A percentile compares a stretch with the other conserved stretches of the same genome.
Evolutionary conservation across 2,329 filamentous ascomycete species (phyloP).

Genomic region (Pezicula carpinea): DNA sequence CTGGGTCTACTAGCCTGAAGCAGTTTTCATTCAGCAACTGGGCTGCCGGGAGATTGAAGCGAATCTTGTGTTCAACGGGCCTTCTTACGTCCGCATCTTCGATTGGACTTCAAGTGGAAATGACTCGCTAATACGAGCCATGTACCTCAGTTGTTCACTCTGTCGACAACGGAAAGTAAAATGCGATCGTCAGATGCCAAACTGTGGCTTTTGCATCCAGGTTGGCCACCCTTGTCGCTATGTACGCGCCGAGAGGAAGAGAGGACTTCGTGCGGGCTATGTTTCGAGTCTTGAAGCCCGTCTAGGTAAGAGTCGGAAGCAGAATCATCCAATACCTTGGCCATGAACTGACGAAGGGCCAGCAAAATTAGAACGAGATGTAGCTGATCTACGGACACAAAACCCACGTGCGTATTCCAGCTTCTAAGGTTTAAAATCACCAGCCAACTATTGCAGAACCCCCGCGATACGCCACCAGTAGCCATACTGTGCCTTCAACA

Average conservation of each 20-base stretch:
- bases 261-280: conserved; percentile 31
- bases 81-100: neutral
- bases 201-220: conserved; percentile 24
- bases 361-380: conserved; percentile 17
- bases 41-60: neutral
- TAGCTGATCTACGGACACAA: conserved; percentile 13
- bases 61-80: neutral
- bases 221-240: conserved; percentile 21
- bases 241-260: conserved; percentile 21
- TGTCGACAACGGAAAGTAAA: conserved; percentile 27
- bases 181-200: conserved; percentile 23
- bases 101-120: neutral
- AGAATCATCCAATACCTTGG: neutral
- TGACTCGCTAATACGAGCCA: conserved; percentile 7
- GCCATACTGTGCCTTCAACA: neutral
- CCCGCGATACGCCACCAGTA: too few species aligned
- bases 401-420: neutral
- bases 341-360: neutral
- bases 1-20: neutral
- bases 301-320: conserved; percentile 23
- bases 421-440: neutral
- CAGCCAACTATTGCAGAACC: neutral
- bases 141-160: conserved; percentile 19
- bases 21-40: neutral
- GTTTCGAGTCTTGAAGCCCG: conserved; percentile 32